Base-by-base conservation (phyloP, 2,329 filamentous ascomycete species). In the Fusarium oligoseptatum region DNA sequence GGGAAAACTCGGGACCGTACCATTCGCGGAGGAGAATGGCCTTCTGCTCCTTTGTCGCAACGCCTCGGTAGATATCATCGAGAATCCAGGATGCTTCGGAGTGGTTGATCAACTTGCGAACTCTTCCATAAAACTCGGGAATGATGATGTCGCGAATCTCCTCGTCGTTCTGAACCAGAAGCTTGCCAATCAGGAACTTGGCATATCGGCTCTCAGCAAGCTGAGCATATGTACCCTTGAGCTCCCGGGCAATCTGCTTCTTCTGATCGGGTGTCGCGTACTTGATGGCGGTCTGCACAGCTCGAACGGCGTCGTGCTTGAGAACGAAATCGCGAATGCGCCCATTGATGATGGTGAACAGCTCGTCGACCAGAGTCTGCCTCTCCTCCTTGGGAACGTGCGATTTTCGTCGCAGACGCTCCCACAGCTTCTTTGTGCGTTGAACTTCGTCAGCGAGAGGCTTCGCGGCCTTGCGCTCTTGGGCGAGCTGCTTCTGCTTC, bases 241-340 rank as follows among this genome's bases (percentile, higher is more conserved):
- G 88, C 83, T 99, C 97, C 68, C 87, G 88, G 10, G 95, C 95
- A 79, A 99, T 98, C 85, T 92, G 91, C 83, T 92, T 94, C 80
- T 94, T 90, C 85, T 98, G 95, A 70, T 94, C 92, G 65, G 91
- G 88, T 55, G 93, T 97, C 57, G 95, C 93, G 84, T 99, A 99
- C 84, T 99, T 99, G 84, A 99, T 91, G 41, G 96, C 97, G 14
- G 95, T 98, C 85, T 99, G 97, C 29, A 99, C 93, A 48, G 98
- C 95, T 77, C 97, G 91, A n/a, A 98, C 96, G 39, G 95, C 94
- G 82, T 99, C 97, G 83, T 99, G 97, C 89, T 99, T 99, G 85
- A 99, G 94, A 22, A 98, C 96, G 77, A 98, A 98, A 72, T 98
- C 97, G 84, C 94, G 95, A 79, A 98, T 93, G 67, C 94, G 91